phyloP scores from a whole-genome alignment of 805 yeast species.

The Candida sakaeoensis region DNA sequence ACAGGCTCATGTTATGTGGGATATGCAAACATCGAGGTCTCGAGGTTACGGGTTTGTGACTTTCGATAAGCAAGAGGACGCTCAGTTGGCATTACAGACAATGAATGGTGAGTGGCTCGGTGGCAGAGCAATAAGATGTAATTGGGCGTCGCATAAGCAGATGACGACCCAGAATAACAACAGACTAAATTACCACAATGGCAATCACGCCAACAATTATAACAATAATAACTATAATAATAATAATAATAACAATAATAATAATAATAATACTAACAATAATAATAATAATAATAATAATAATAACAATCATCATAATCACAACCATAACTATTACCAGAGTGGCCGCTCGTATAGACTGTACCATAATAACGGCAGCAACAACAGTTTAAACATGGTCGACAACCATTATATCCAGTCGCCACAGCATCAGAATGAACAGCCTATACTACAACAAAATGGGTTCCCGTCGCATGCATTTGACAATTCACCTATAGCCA shows the following conservation, averaged over 20 bases:
- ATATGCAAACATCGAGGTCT: constrained; percentile 88
- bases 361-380: constrained; percentile 12
- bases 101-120: constrained; percentile 73
- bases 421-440: constrained; percentile 4
- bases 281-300: constrained; percentile 15
- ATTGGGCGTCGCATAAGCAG: constrained; percentile 82
- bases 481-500: not conserved
- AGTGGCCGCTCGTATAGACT: constrained; percentile 11
- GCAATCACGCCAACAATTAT: constrained; percentile 12
- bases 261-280: constrained; percentile 13
- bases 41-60: constrained; percentile 91
- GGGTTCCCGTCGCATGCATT: not conserved
- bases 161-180: constrained; percentile 17
- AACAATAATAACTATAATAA: constrained; percentile 13
- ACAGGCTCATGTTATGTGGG: constrained; percentile 97
- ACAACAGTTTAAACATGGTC: constrained; percentile 3
- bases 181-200: constrained; percentile 13
- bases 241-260: constrained; percentile 3
- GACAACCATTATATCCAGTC: constrained; percentile 5
- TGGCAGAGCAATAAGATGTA: constrained; percentile 76
- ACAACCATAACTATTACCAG: not conserved
- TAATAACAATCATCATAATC: constrained; percentile 8
- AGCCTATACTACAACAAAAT: constrained; percentile 9
- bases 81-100: constrained; percentile 64
- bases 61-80: constrained; percentile 62